A percentile compares a stretch with the other conserved stretches of the same genome.
phyloP scores from a whole-genome alignment of 1,284 basidiomycete genomes.

The Ustilago esculenta region DNA sequence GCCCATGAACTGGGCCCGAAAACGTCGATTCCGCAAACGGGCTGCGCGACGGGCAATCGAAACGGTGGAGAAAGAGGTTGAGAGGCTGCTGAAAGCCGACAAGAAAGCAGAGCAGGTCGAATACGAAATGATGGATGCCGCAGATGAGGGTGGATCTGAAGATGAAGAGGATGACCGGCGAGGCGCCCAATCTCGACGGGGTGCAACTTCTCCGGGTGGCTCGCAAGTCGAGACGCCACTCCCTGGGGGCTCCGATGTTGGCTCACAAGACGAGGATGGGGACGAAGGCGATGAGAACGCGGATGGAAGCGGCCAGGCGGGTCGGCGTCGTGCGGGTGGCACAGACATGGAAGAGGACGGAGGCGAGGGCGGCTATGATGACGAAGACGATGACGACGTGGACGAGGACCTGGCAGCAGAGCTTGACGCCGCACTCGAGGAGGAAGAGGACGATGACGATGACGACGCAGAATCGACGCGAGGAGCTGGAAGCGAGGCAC shows the following conservation, averaged over 20 bases:
- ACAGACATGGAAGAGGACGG: constrained; percentile 69
- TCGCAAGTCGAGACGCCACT: constrained; percentile 41
- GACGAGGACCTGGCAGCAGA: constrained; percentile 69
- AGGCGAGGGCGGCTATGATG: constrained; percentile 59
- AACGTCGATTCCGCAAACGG: constrained; percentile 90
- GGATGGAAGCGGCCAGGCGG: constrained; percentile 35
- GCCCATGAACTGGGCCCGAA: constrained; percentile 87
- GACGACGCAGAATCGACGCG: constrained; percentile 69
- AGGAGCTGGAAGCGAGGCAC: constrained; percentile 63
- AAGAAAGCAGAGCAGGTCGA: constrained; percentile 78
- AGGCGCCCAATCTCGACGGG: constrained; percentile 45
- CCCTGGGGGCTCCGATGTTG: constrained; percentile 29
- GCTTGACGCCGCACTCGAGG: constrained; percentile 68
- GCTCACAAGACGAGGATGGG: constrained; percentile 38
- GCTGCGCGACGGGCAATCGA: constrained; percentile 91
- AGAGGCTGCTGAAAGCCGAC: constrained; percentile 87
- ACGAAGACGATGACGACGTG: constrained; percentile 75
- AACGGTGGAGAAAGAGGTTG: constrained; percentile 95
- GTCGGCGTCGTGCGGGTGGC: constrained; percentile 39
- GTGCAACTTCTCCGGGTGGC: constrained; percentile 38
- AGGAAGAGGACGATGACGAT: constrained; percentile 72
- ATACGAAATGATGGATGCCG: constrained; percentile 60
- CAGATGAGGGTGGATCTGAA: constrained; percentile 60
- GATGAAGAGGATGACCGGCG: constrained; percentile 44
- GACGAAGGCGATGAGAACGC: constrained; percentile 29